Evolutionary conservation across 371 early-diverging fungal genomes (phyloP).

Genomic region (Rhizopus arrhizus): DNA sequence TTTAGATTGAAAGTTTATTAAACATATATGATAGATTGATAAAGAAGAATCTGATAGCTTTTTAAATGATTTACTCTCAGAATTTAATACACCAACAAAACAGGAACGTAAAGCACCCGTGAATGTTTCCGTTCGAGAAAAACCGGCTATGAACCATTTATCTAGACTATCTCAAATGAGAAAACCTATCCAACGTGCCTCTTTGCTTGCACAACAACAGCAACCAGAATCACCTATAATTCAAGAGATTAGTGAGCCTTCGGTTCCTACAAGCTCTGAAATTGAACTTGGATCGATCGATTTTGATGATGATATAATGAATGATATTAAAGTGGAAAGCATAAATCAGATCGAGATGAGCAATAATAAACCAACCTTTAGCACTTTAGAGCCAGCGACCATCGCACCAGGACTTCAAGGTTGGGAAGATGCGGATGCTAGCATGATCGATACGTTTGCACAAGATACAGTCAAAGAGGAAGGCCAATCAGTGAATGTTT

Average conservation of each 20-base stretch:
- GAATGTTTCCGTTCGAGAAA: not conserved
- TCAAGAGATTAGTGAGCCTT: constrained; percentile 1
- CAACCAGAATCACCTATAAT: not conserved
- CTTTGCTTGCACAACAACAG: not conserved
- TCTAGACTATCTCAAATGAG: not conserved
- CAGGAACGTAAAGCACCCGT: not conserved
- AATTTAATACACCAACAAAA: constrained; percentile 13
- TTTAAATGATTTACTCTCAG: constrained; percentile 32
- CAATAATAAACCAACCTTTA: constrained; percentile 1
- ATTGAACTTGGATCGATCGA: not conserved
- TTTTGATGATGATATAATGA: constrained; percentile 19
- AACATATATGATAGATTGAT: constrained; percentile 7
- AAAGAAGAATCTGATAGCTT: constrained; percentile 33
- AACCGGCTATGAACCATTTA: not conserved
- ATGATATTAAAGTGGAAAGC: constrained; percentile 10
- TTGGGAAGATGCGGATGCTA: constrained; percentile 33
- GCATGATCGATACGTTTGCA: constrained; percentile 18
- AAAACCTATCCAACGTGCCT: not conserved
- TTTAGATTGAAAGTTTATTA: not conserved
- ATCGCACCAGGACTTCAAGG: constrained; percentile 30
- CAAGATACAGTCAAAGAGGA: constrained; percentile 26
- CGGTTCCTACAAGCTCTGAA: constrained; percentile 2
- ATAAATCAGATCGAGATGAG: constrained; percentile 8
- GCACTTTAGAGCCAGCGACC: constrained; percentile 5
- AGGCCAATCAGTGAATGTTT: constrained; percentile 35